These are phyloP conservation scores for carrot (Daucus carota) DNA, from an alignment of 129 eudicot species.

Conservation along the genomic window DH1_v3.0 NC_030382.2:47615501-47616000, in stretches of 20 bases:
- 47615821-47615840: conserved; percentile 89
- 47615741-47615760: no score
- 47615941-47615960: no score
- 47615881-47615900: not conserved
- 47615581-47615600: not conserved
- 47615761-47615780: not conserved
- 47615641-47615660: conserved; percentile 80
- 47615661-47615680: conserved; percentile 72
- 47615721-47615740: not conserved
- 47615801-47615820: conserved; percentile 73
- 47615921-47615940: not conserved
- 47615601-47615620: conserved; percentile 14
- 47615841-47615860: conserved; percentile 22
- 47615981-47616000: not conserved
- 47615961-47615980: not conserved
- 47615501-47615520: not conserved
- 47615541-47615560: no score
- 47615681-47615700: conserved; percentile 50
- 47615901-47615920: not conserved
- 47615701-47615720: not conserved
- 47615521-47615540: no score
- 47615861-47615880: not conserved
- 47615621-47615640: conserved; percentile 93
- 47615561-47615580: not conserved
- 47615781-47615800: conserved; percentile 63